These are phyloP conservation scores for Cymodocea nodosa DNA, from an alignment of 116 monocot species.

Conservation along the genomic window DNA sequence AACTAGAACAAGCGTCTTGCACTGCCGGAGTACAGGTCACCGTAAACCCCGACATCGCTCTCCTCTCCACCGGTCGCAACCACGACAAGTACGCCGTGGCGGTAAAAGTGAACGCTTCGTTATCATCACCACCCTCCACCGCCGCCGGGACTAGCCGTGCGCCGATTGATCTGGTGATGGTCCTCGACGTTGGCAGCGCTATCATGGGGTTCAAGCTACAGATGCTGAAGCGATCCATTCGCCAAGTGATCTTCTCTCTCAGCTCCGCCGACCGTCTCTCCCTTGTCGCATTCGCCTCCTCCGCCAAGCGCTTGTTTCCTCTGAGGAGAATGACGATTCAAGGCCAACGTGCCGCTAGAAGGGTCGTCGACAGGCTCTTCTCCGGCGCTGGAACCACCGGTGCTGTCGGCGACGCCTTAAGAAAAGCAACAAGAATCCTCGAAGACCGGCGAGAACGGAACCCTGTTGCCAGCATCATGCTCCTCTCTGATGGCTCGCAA, in stretches of 20 bases:
- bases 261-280: constrained; percentile 70
- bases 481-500: no score
- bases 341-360: constrained; percentile 64
- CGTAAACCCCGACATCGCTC: constrained; percentile 13
- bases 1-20: no score
- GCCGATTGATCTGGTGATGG: constrained; percentile 87
- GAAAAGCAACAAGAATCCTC: constrained; percentile 75
- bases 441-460: constrained; percentile 81
- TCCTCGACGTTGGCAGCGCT: constrained; percentile 66
- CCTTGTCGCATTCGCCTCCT: constrained; percentile 67
- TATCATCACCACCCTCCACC: not conserved
- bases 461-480: constrained; percentile 48
- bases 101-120: constrained; percentile 52
- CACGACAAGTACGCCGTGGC: constrained; percentile 62
- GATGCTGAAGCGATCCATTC: constrained; percentile 75
- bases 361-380: constrained; percentile 58
- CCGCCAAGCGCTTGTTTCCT: constrained; percentile 70
- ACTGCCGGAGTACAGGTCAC: no score
- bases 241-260: constrained; percentile 54
- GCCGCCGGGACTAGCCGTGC: constrained; percentile 23
- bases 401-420: constrained; percentile 34
- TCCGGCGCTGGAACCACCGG: constrained; percentile 10
- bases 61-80: constrained; percentile 45
- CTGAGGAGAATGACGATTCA: constrained; percentile 54
- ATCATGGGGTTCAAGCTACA: constrained; percentile 60